Evolutionary conservation across 2,329 filamentous ascomycete species (phyloP).

Genomic region (Fusarium sp.): DNA sequence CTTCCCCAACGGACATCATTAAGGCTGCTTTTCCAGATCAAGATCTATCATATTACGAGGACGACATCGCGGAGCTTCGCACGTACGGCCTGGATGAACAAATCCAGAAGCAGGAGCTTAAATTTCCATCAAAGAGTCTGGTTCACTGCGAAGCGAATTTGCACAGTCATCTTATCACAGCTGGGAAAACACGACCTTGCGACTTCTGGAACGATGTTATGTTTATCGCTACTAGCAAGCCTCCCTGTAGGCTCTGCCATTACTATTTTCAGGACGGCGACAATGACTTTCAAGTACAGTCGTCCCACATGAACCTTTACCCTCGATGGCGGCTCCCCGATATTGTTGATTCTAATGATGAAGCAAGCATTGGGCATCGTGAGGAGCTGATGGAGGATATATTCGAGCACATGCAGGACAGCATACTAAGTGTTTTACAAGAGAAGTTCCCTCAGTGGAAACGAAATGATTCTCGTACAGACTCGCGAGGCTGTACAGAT

Average conservation of each 20-base stretch:
- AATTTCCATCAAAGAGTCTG: neutral
- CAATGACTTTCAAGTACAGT: slow-evolving; percentile 2
- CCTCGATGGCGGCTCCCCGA: slow-evolving; percentile 1
- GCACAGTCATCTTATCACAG: neutral
- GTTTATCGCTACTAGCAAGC: slow-evolving; percentile 13
- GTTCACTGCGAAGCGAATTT: slow-evolving; percentile 5
- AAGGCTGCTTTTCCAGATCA: neutral
- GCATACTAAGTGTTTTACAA: neutral
- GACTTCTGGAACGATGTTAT: neutral
- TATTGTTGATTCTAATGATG: neutral
- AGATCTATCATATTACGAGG: neutral
- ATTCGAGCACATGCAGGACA: neutral
- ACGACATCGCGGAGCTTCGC: neutral
- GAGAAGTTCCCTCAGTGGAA: neutral
- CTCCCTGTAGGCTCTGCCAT: slow-evolving; percentile 1
- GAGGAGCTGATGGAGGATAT: slow-evolving; percentile 1
- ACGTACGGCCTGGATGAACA: neutral
- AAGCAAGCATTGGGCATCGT: neutral
- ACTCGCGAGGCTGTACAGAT: neutral
- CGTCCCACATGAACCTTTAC: slow-evolving; percentile 5
- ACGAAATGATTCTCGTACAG: slow-evolving; percentile 2
- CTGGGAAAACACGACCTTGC: neutral
- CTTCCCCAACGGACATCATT: neutral
- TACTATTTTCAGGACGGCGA: slow-evolving; percentile 4
- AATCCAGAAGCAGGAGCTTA: neutral